Conservation (phyloP, 148 eudicot species). For the Arctostaphylos glauca region DNA sequence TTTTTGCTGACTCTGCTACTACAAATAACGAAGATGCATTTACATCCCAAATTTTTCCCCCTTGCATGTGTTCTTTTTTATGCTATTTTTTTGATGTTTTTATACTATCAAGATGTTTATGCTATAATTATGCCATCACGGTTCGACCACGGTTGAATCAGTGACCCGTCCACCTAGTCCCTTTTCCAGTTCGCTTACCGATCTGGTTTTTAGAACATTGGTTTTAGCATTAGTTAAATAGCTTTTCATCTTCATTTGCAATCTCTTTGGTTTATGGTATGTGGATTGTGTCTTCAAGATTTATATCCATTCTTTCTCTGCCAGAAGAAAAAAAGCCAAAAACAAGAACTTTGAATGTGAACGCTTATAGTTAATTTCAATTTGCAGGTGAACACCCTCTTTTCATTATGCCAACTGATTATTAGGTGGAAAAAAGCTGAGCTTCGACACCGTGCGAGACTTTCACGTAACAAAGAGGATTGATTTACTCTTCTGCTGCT, state of each 20-base stretch:
- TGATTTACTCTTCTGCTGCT: slow-evolving; percentile 27
- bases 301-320: neutral
- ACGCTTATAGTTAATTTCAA: neutral
- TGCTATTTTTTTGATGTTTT: no score
- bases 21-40: no score
- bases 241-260: neutral
- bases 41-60: no score
- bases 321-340: neutral
- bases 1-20: no score
- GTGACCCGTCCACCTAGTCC: no score
- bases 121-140: no score
- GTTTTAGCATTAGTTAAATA: neutral
- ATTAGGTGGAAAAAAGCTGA: slow-evolving; percentile 93
- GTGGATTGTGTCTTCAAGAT: neutral
- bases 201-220: no score
- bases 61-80: no score
- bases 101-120: no score
- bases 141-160: no score
- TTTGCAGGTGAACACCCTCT: slow-evolving; percentile 78
- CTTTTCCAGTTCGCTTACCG: no score
- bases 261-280: neutral
- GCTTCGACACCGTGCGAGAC: slow-evolving; percentile 87
- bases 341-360: neutral
- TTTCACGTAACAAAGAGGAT: slow-evolving; percentile 56
- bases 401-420: slow-evolving; percentile 68